Conservation (phyloP, 2,329 filamentous ascomycete genomes). For the Grosmannia clavigera region DNA sequence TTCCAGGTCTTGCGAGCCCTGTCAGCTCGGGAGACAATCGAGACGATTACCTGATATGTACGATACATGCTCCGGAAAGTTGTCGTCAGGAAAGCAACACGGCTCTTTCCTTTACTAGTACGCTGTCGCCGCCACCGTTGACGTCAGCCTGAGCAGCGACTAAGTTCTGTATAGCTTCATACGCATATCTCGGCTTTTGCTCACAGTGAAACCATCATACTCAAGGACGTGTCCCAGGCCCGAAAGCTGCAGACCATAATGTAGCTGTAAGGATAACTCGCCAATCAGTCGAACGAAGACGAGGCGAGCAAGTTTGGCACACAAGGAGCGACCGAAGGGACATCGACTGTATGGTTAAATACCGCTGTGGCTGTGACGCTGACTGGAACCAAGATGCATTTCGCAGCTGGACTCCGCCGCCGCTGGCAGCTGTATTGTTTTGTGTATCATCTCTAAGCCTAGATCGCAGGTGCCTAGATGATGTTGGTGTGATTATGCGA, state of each 20-base stretch:
- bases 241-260: constrained; percentile 17
- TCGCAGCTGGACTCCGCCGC: neutral
- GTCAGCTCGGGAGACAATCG: neutral
- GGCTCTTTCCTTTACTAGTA: neutral
- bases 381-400: too few species aligned
- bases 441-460: too few species aligned
- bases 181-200: constrained; percentile 6
- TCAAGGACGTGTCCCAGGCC: constrained; percentile 25
- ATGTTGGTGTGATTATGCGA: too few species aligned
- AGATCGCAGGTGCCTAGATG: too few species aligned
- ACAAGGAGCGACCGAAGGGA: constrained; percentile 37
- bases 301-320: constrained; percentile 34
- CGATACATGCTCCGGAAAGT: neutral
- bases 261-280: constrained; percentile 17
- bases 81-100: neutral
- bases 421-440: neutral
- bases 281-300: constrained; percentile 35
- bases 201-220: constrained; percentile 22
- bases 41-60: neutral
- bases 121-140: neutral
- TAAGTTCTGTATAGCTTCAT: neutral
- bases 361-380: neutral
- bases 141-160: neutral
- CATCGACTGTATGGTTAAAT: constrained; percentile 7
- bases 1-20: neutral